Conservation (phyloP, 2,329 filamentous ascomycete species). For the Hypoxylon sp. region DNA sequence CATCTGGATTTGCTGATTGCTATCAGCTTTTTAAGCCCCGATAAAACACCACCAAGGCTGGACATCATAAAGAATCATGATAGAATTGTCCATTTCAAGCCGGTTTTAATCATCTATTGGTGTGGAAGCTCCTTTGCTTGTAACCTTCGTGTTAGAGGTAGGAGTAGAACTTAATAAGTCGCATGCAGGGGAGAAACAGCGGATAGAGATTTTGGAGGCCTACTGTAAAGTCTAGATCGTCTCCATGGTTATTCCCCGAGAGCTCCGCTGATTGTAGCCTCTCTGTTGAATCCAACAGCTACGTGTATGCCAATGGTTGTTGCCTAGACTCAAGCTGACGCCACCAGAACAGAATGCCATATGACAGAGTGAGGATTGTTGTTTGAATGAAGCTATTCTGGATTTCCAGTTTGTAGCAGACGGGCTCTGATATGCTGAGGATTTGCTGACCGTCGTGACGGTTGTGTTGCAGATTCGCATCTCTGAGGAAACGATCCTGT, state of each 20-base stretch:
- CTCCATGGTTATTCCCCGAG: not conserved
- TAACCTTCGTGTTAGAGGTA: not conserved
- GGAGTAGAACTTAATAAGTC: not conserved
- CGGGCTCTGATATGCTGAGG: not conserved
- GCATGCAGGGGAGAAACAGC: not conserved
- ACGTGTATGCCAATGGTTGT: not conserved
- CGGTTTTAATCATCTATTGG: not conserved
- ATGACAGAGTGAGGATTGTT: not conserved
- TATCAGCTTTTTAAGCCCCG: not conserved
- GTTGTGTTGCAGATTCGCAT: not conserved
- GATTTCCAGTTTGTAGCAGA: not conserved
- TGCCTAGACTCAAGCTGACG: too few species aligned
- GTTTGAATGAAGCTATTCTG: too few species aligned
- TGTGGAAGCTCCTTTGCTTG: not conserved
- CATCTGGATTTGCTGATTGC: not conserved
- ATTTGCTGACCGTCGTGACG: not conserved
- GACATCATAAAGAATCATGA: not conserved
- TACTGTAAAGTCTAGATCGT: not conserved
- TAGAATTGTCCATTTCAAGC: not conserved
- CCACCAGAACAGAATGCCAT: too few species aligned
- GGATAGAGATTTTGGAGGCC: not conserved
- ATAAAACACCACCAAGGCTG: not conserved
- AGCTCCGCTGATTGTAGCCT: not conserved
- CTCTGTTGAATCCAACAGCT: not conserved
- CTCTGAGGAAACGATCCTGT: not conserved